Percentiles rank a stretch among this genome's conserved stretches.
These are phyloP conservation scores for Striga asiatica DNA, from an alignment of 257 asterid genomes.

Conservation along the genomic window DNA sequence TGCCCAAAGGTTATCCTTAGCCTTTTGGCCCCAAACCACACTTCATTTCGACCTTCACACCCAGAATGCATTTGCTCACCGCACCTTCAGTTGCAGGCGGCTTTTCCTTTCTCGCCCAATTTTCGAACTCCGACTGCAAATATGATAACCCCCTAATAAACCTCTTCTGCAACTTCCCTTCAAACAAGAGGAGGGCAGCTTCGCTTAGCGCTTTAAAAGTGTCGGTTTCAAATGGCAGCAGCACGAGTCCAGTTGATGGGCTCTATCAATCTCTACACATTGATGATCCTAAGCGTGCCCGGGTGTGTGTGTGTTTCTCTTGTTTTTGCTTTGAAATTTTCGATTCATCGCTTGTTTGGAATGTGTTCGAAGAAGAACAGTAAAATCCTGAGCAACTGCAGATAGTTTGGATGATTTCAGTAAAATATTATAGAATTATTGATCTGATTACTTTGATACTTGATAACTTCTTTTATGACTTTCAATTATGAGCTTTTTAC, in stretches of 20 bases:
- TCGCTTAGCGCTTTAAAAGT: constrained; percentile 32
- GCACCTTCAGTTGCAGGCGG: constrained; percentile 51
- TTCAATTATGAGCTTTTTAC: constrained; percentile 24
- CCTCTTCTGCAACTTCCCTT: constrained; percentile 24
- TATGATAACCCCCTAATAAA: constrained; percentile 13
- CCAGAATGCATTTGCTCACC: constrained; percentile 39
- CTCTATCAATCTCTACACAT: constrained; percentile 28
- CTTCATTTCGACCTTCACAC: no score
- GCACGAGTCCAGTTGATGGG: constrained; percentile 30
- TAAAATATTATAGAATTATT: neutral
- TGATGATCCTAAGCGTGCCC: constrained; percentile 40
- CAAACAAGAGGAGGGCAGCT: constrained; percentile 26
- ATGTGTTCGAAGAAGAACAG: no score
- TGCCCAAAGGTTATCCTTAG: no score
- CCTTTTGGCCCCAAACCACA: no score
- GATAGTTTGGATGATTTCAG: neutral
- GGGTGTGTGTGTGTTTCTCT: constrained; percentile 69
- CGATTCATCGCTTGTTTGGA: neutral
- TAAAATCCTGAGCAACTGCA: no score
- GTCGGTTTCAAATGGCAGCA: constrained; percentile 45
- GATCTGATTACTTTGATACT: constrained; percentile 2
- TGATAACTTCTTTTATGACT: no score
- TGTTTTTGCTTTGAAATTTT: neutral
- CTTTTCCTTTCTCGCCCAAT: constrained; percentile 35
- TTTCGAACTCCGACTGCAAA: constrained; percentile 19